phyloP scores from a whole-genome alignment of 805 yeast species.

The Ogataea nonfermentans region DNA sequence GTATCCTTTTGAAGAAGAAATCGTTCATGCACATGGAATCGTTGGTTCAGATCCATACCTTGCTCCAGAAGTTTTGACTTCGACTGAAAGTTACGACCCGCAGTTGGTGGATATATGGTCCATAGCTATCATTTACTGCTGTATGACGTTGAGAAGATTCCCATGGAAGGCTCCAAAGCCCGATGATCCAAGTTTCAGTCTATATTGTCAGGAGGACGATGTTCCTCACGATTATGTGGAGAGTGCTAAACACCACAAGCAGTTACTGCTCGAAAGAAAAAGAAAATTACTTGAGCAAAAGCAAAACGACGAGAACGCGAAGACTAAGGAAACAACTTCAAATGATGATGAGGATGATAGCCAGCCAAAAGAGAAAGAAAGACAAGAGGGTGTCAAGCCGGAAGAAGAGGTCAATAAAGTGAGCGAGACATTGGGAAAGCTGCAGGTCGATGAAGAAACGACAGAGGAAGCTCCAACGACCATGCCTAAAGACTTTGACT shows the following conservation, averaged over 20 bases:
- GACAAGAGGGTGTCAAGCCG: constrained; percentile 2
- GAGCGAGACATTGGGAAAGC: constrained; percentile 1
- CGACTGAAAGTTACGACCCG: constrained; percentile 63
- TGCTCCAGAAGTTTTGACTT: constrained; percentile 73
- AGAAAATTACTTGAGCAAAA: constrained; percentile 41
- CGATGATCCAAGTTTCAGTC: constrained; percentile 65
- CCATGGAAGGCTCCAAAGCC: constrained; percentile 84
- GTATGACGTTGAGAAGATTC: constrained; percentile 80
- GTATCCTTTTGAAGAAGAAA: constrained; percentile 64
- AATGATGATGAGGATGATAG: not conserved
- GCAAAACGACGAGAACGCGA: constrained; percentile 19
- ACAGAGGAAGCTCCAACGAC: constrained; percentile 18
- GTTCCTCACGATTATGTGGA: constrained; percentile 71
- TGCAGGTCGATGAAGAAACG: constrained; percentile 1
- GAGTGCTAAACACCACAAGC: constrained; percentile 71
- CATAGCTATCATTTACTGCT: constrained; percentile 77
- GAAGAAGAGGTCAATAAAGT: constrained; percentile 2
- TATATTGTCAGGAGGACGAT: constrained; percentile 68
- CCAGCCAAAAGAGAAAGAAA: constrained; percentile 1
- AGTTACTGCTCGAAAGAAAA: constrained; percentile 57
- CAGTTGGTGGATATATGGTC: constrained; percentile 84
- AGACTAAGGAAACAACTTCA: not conserved
- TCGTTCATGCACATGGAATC: constrained; percentile 66
- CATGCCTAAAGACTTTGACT: constrained; percentile 35
- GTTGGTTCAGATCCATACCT: constrained; percentile 86